Percentiles rank a stretch among this genome's conserved stretches.
Evolutionary conservation across 805 yeast species (phyloP).

Genomic region (Ogataea pignaliae): DNA sequence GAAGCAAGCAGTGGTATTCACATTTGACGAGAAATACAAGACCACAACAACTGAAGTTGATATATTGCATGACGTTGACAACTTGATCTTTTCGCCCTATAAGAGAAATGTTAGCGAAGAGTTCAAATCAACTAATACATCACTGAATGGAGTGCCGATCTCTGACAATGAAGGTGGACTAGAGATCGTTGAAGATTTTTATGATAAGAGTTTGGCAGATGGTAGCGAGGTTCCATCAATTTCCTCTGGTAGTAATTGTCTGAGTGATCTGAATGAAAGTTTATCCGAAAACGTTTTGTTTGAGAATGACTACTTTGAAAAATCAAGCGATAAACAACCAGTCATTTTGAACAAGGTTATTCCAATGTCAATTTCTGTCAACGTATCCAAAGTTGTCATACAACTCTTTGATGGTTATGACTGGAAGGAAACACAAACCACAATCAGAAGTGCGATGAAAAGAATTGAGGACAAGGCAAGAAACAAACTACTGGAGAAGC

Average conservation of each 20-base stretch:
- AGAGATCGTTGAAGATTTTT: constrained; percentile 27
- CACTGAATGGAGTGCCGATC: constrained; percentile 1
- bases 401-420: constrained; percentile 87
- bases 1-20: constrained; percentile 60
- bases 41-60: constrained; percentile 34
- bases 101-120: neutral
- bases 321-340: constrained; percentile 1
- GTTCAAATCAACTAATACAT: neutral
- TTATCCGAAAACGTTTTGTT: constrained; percentile 12
- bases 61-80: constrained; percentile 39
- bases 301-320: constrained; percentile 21
- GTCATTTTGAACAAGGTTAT: constrained; percentile 7
- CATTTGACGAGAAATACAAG: constrained; percentile 56
- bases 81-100: constrained; percentile 23
- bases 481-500: constrained; percentile 5
- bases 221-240: constrained; percentile 13
- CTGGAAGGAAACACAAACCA: constrained; percentile 72
- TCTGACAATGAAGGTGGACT: constrained; percentile 9
- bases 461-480: constrained; percentile 49
- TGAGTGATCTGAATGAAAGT: constrained; percentile 2
- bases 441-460: constrained; percentile 61
- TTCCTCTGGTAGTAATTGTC: constrained; percentile 2
- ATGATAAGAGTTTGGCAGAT: constrained; percentile 13
- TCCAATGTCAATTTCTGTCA: constrained; percentile 30
- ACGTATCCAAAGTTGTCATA: constrained; percentile 37